These are phyloP conservation scores for Ophiostoma tasmaniense DNA, from an alignment of 2,329 filamentous ascomycete genomes.

Conservation along the genomic window DNA sequence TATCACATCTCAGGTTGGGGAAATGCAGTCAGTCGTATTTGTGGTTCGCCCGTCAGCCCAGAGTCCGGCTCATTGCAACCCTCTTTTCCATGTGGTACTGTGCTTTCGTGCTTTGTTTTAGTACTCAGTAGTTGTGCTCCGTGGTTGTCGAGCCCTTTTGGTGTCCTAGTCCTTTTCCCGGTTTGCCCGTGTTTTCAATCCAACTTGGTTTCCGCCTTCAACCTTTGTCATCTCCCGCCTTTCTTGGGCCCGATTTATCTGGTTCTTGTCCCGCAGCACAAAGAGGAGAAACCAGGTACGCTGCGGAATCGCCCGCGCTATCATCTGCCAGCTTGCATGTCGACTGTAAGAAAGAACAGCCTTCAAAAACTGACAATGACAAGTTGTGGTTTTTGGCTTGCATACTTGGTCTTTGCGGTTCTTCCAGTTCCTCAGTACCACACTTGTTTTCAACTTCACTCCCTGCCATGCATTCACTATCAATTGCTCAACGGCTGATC, in stretches of 20 bases:
- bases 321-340: not conserved
- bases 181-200: not conserved
- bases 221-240: not conserved
- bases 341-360: not conserved
- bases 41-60: not conserved
- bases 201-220: not conserved
- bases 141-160: not conserved
- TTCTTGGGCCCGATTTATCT: not conserved
- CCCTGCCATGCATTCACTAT: not conserved
- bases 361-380: no score
- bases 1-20: not conserved
- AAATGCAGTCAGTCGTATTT: not conserved
- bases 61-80: not conserved
- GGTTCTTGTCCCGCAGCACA: not conserved
- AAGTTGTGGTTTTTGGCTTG: not conserved
- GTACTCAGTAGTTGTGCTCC: not conserved
- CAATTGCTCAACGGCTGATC: not conserved
- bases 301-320: not conserved
- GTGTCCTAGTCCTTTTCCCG: not conserved
- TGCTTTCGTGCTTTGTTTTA: not conserved
- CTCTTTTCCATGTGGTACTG: not conserved
- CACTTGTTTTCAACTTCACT: no score
- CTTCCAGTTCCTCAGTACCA: not conserved
- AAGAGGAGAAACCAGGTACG: not conserved
- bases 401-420: not conserved